These are phyloP conservation scores for Talaromyces sp. DNA, from an alignment of 2,329 filamentous ascomycete species.

Conservation along the genomic window DNA sequence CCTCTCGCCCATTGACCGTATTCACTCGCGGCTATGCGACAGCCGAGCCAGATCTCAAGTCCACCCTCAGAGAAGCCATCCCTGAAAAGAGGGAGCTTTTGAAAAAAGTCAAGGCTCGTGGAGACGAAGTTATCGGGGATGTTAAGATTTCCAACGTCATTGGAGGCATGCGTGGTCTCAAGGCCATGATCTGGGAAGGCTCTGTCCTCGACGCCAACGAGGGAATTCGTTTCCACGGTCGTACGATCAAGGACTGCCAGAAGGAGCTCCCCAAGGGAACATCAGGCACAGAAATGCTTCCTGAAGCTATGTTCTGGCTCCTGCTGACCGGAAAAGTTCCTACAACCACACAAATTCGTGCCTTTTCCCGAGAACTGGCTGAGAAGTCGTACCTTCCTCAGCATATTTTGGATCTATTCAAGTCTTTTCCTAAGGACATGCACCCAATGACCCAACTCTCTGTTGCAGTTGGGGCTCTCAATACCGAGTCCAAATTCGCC, in stretches of 20 bases:
- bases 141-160: conserved; percentile 92
- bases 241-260: conserved; percentile 97
- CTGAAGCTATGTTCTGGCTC: conserved; percentile 99
- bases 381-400: conserved; percentile 76
- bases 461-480: conserved; percentile 90
- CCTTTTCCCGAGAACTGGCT: conserved; percentile 78
- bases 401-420: conserved; percentile 82
- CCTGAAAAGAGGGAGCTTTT: conserved; percentile 89
- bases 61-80: conserved; percentile 75
- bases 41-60: conserved; percentile 83
- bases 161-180: conserved; percentile 94
- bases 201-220: conserved; percentile 95
- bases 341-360: conserved; percentile 71
- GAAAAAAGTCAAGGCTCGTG: conserved; percentile 85
- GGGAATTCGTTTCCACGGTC: conserved; percentile 96
- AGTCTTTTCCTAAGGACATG: conserved; percentile 80
- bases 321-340: conserved; percentile 90
- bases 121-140: conserved; percentile 77
- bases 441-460: conserved; percentile 99
- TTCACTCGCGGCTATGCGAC: conserved; percentile 46
- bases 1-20: conserved; percentile 19
- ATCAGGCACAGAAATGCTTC: conserved; percentile 88
- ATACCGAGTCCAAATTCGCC: conserved; percentile 89
- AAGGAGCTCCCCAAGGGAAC: conserved; percentile 87
- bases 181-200: conserved; percentile 98